A percentile compares a stretch with the other conserved stretches of the same genome.
Evolutionary conservation across 345 rosid species (phyloP).

Genomic region (Syzygium jambos): DNA sequence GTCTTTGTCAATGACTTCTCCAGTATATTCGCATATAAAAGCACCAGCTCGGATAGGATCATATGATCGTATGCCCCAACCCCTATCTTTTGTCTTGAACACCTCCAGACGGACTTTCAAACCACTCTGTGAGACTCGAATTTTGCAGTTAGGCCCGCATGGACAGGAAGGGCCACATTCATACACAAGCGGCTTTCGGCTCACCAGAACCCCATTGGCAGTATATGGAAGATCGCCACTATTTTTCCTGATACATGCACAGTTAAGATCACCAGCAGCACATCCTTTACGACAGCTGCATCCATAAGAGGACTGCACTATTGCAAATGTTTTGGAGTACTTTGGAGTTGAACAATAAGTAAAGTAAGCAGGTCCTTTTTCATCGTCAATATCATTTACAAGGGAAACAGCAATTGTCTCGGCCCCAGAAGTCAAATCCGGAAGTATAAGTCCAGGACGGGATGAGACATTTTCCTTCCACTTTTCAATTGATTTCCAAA

Average conservation of each 20-base stretch:
- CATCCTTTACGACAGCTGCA: constrained; percentile 44
- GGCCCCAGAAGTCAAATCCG: constrained; percentile 77
- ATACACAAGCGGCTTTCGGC: constrained; percentile 50
- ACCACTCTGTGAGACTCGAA: constrained; percentile 63
- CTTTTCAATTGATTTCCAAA: constrained; percentile 58
- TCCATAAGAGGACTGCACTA: constrained; percentile 17
- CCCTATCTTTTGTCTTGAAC: constrained; percentile 70
- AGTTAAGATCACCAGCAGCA: constrained; percentile 53
- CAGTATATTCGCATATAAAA: constrained; percentile 87
- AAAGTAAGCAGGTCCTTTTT: constrained; percentile 74
- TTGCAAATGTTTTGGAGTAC: constrained; percentile 33
- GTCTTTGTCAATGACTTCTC: constrained; percentile 55
- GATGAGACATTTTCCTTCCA: constrained; percentile 49
- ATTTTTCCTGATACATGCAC: constrained; percentile 68
- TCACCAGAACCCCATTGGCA: constrained; percentile 46
- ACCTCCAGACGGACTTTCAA: constrained; percentile 59
- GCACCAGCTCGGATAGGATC: constrained; percentile 89
- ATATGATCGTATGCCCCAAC: constrained; percentile 94
- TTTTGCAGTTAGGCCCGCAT: constrained; percentile 59
- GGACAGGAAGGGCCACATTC: constrained; percentile 86
- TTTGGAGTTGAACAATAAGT: constrained; percentile 45
- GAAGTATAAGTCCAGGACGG: constrained; percentile 57
- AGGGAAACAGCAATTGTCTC: constrained; percentile 75
- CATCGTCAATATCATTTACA: constrained; percentile 79
- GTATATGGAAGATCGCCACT: constrained; percentile 63